These are phyloP conservation scores for Phytophthora syringae DNA, from an alignment of 352 stramenopile genomes.

Conservation along the genomic window DNA sequence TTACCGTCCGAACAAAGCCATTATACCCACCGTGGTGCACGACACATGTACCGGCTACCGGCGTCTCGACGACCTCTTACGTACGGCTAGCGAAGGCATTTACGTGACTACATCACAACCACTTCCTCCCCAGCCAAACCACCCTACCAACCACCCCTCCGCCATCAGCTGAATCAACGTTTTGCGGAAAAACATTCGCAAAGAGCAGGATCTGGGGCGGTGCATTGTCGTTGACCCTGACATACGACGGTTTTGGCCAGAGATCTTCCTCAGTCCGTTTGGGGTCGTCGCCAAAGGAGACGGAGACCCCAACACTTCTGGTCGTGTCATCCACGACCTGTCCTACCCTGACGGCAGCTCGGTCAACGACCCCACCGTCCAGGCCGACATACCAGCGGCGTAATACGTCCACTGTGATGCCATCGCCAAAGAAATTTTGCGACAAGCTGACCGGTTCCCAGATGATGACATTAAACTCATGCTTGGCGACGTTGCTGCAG, in stretches of 20 bases:
- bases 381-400: not conserved
- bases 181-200: constrained; percentile 13
- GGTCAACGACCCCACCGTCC: not conserved
- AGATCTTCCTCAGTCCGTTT: constrained; percentile 15
- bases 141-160: not conserved
- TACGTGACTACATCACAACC: not conserved
- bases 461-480: too few relatives aligned
- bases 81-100: not conserved
- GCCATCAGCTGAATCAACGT: not conserved
- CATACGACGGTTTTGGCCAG: not conserved
- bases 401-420: not conserved
- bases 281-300: constrained; percentile 16
- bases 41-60: not conserved
- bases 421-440: too few relatives aligned
- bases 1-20: too few relatives aligned
- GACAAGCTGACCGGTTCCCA: too few relatives aligned
- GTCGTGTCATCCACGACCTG: not conserved
- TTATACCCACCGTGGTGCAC: too few relatives aligned
- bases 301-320: not conserved
- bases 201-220: too few relatives aligned
- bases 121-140: not conserved
- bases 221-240: constrained; percentile 21
- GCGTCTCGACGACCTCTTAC: not conserved
- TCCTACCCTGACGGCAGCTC: not conserved
- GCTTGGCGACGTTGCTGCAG: too few relatives aligned